Evolutionary conservation across 2,329 filamentous ascomycete species (phyloP).

Genomic region (Exophiala oligosperma): DNA sequence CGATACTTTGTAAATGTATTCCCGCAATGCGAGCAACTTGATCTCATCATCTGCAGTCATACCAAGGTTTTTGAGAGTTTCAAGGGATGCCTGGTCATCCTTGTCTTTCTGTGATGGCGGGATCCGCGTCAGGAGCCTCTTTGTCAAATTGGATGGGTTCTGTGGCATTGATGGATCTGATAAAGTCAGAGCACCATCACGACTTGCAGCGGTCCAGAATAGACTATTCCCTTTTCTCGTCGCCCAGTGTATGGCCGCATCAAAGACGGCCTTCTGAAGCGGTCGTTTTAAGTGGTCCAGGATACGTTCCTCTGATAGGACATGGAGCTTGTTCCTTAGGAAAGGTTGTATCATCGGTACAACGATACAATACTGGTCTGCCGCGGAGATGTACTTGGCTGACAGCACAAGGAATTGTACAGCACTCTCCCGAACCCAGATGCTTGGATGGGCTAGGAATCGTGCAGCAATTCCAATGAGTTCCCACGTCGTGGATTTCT

Average conservation of each 20-base stretch:
- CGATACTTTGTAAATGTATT: slow-evolving; percentile 88
- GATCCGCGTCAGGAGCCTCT: slow-evolving; percentile 48
- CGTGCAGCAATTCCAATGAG: slow-evolving; percentile 78
- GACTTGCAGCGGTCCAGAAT: slow-evolving; percentile 81
- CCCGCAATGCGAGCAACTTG: slow-evolving; percentile 80
- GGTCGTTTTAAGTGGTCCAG: slow-evolving; percentile 83
- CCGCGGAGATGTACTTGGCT: slow-evolving; percentile 71
- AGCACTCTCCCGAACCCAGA: slow-evolving; percentile 91
- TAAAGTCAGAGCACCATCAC: slow-evolving; percentile 69
- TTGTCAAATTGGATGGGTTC: slow-evolving; percentile 56
- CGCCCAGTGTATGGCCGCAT: slow-evolving; percentile 85
- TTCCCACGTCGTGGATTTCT: slow-evolving; percentile 82
- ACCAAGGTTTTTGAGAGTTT: slow-evolving; percentile 78
- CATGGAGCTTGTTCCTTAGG: slow-evolving; percentile 69
- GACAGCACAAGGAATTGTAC: slow-evolving; percentile 78
- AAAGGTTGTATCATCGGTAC: slow-evolving; percentile 79
- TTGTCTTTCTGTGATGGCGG: slow-evolving; percentile 65
- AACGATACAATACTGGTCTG: slow-evolving; percentile 81
- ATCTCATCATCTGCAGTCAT: slow-evolving; percentile 81
- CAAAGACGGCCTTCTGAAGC: slow-evolving; percentile 74
- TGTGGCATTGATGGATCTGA: slow-evolving; percentile 55
- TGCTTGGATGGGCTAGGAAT: slow-evolving; percentile 90
- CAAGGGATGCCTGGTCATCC: slow-evolving; percentile 93
- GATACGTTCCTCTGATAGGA: slow-evolving; percentile 70
- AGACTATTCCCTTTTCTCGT: slow-evolving; percentile 74